These are phyloP conservation scores for Eucalyptus dawsonii DNA, from an alignment of 345 rosid genomes.

Conservation along the genomic window DNA sequence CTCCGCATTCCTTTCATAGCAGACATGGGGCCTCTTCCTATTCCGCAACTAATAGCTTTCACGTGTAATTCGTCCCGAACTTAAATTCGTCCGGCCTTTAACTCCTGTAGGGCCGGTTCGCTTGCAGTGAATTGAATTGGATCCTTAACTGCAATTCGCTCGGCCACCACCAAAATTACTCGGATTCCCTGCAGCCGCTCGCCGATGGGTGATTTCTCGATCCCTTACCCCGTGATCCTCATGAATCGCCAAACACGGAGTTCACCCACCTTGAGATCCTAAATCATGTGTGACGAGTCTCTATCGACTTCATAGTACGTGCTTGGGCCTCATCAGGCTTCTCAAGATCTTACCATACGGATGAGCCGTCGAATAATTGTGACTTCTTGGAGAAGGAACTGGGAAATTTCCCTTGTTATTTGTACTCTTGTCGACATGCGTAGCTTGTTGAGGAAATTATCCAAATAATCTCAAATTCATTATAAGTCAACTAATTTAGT, in stretches of 20 bases:
- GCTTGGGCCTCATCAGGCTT: background rate
- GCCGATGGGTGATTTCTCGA: background rate
- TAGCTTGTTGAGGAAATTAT: background rate
- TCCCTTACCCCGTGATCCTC: background rate
- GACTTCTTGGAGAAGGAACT: background rate
- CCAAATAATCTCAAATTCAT: background rate
- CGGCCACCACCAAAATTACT: background rate
- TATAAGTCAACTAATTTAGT: accelerated
- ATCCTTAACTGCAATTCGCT: background rate
- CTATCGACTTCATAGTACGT: background rate
- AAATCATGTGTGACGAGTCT: too few species aligned
- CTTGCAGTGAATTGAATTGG: background rate
- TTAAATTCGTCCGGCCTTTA: background rate
- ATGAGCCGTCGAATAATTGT: background rate
- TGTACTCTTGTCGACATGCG: background rate
- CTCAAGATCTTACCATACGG: background rate
- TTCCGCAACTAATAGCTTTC: background rate
- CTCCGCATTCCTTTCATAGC: background rate
- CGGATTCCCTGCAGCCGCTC: background rate
- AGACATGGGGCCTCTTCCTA: background rate
- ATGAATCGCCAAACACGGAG: background rate
- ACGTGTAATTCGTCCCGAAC: background rate
- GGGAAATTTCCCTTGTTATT: background rate
- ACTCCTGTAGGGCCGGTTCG: background rate
- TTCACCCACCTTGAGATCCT: background rate